Base-by-base conservation (phyloP, 495 filamentous ascomycete genomes). In the Lentithecium fluviatile region DNA sequence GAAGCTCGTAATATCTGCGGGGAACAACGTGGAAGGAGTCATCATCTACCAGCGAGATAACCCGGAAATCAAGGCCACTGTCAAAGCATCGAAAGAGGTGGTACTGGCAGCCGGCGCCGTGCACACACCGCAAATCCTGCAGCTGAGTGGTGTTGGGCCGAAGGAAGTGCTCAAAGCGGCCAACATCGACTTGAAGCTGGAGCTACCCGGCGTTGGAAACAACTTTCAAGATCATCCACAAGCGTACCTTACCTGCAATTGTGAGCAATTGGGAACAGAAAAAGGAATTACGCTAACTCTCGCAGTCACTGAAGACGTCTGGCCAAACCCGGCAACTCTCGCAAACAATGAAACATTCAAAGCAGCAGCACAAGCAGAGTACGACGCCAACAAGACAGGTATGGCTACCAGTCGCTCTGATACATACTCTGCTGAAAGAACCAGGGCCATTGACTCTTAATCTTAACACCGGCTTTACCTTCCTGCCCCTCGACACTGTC, bases 51-150 rank as follows among this genome's bases (percentile, higher is more conserved):
- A 56, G 8, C 67, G 59, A 0, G 47, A 55, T 53, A 52, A 69
- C 60, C 20, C 24, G 13, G 20, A 49, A 5, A 23, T 50, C 12
- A 49, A 38, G 32, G 64, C 57, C 5, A 73, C 46, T 13, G 74
- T 81, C 10, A 72, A 65, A n/a, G 82, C 79, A 0, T 73, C 69
- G 6, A 77, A 77, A 53, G 83, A 86, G 64, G 79, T 84, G 6
- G 81, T 64, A 23, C 29, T 64, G 8, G 34, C 61, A 8, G 61
- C 61, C 15, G 61, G 61, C 3, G 61, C 34, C 10, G 45, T 54
- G 2, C 54, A 58, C 29, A 58, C 54, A 7, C 55, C 61, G 6
- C 61, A 64, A 29, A 34, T 64, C n/a, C 48, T 64, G 34, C 24
- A 64, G 46, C 32, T 58, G 17, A 58, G 54, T 32, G 61, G 61